Evolutionary conservation across 805 yeast species (phyloP), one percentile per base, ranked within the genome.

Genomic region (Candida maltosa): DNA sequence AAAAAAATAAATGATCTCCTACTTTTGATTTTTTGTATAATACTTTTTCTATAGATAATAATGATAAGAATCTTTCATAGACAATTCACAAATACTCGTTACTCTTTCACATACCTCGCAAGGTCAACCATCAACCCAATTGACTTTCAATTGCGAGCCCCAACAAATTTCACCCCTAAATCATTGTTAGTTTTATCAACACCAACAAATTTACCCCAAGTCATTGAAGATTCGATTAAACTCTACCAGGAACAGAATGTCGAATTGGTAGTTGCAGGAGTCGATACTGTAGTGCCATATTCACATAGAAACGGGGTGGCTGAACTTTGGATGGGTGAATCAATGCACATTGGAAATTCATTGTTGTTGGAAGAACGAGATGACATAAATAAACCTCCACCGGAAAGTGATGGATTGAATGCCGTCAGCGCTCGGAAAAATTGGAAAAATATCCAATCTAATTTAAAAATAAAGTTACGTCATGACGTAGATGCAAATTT

Each of bases 181-280:
- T 56, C 70, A 4, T 56, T 57, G 19, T 14, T 68, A 4, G 32
- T 68, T 5, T 47, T 66, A 23, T 44, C 70, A 5, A 68, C 74
- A 2, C 65, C 70, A 12, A 47, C 54, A 5, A 48, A 55, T 28
- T 46, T 67, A 7, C 51, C 61, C 1, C 31, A 34, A 5, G 55
- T 58, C 22, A 60, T 65, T n/a, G 54, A 55, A 17, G 45, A 55
- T 27, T 50, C 64, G 12, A 56, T 66, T 9, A 28, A 38, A 1
- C 39, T 58, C 8, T 46, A 51, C 39, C 56, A 59, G 27, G 23
- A 49, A 12, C 35, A 50, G 11, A 40, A 47, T 5, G 26, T 66
- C 14, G 71, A 65, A 44, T 56, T 65, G 2, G 45, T 61, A 8
- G 70, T 66, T 10, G 73, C 70, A 1, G 71, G 70, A 1, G 52